A percentile compares a stretch with the other conserved stretches of the same genome.
phyloP scores from a whole-genome alignment of 805 yeast species.

The Aciculoconidium aculeatum region DNA sequence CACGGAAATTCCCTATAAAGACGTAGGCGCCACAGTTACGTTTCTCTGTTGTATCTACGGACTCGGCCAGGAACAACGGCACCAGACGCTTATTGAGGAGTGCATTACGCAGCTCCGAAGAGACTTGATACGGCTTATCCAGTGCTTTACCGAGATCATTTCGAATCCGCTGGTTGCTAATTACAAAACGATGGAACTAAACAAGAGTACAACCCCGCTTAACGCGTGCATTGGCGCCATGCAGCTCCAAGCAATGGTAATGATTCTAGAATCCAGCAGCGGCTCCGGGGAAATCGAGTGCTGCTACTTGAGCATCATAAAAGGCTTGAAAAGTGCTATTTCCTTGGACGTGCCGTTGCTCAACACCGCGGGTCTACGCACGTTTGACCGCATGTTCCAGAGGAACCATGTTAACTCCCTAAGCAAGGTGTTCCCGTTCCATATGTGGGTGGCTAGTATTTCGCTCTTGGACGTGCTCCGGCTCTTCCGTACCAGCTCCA shows the following conservation, averaged over 20 bases:
- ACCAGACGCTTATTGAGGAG: no score
- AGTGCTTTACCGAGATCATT: no score
- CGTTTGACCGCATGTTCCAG: constrained; percentile 35
- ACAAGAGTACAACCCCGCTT: no score
- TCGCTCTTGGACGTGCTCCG: constrained; percentile 38
- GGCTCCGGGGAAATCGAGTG: constrained; percentile 26
- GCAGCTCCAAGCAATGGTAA: constrained; percentile 30
- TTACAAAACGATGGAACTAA: no score
- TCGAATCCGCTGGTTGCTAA: no score
- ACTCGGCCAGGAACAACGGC: constrained; percentile 23
- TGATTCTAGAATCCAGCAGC: no score
- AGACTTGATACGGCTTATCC: no score
- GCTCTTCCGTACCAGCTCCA: constrained; percentile 16
- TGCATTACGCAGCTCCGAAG: no score
- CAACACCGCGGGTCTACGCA: constrained; percentile 35
- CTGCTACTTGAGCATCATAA: constrained; percentile 25
- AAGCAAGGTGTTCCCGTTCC: constrained; percentile 30
- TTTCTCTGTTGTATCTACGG: constrained; percentile 42
- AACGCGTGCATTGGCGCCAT: constrained; percentile 36
- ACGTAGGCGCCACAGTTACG: constrained; percentile 31
- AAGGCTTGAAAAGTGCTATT: constrained; percentile 25
- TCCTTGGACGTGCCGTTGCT: constrained; percentile 32
- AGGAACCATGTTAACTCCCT: constrained; percentile 16
- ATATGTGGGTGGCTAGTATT: constrained; percentile 31
- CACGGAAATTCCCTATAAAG: no score